Conservation (phyloP, 371 early-diverging fungal genomes). For the Syncephalastrum racemosum region DNA sequence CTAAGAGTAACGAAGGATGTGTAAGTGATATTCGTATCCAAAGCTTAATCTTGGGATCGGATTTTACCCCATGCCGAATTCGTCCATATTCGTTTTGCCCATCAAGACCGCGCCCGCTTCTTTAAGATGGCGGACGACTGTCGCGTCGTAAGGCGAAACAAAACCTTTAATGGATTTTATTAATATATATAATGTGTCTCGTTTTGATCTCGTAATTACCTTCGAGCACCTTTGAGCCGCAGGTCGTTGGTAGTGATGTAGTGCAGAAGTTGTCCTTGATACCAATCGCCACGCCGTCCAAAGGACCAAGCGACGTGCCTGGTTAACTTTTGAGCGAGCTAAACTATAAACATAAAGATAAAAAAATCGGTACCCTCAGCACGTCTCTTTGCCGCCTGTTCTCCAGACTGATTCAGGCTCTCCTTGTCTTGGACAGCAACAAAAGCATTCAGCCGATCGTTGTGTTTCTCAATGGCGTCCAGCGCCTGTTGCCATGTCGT, state of each 20-base stretch:
- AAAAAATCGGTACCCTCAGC: constrained; percentile 10
- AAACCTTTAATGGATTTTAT: constrained; percentile 48
- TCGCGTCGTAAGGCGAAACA: constrained; percentile 77
- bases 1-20: constrained; percentile 16
- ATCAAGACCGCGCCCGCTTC: constrained; percentile 70
- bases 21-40: not conserved
- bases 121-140: constrained; percentile 63
- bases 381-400: not conserved
- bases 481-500: constrained; percentile 12
- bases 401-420: constrained; percentile 6
- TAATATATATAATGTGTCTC: too few species aligned
- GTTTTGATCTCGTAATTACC: constrained; percentile 29
- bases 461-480: constrained; percentile 25
- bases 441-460: constrained; percentile 36
- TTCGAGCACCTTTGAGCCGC: constrained; percentile 67
- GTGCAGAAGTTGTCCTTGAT: constrained; percentile 80
- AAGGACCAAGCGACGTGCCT: constrained; percentile 25
- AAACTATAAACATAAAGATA: not conserved
- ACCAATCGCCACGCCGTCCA: constrained; percentile 66
- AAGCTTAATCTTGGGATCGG: not conserved
- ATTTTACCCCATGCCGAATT: constrained; percentile 97
- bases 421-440: constrained; percentile 23
- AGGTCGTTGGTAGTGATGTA: constrained; percentile 59
- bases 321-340: constrained; percentile 2
- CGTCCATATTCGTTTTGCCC: constrained; percentile 95